A percentile compares a stretch with the other conserved stretches of the same genome.
Conservation (phyloP, 129 eudicot species). For the Dittrichia graveolens region DNA sequence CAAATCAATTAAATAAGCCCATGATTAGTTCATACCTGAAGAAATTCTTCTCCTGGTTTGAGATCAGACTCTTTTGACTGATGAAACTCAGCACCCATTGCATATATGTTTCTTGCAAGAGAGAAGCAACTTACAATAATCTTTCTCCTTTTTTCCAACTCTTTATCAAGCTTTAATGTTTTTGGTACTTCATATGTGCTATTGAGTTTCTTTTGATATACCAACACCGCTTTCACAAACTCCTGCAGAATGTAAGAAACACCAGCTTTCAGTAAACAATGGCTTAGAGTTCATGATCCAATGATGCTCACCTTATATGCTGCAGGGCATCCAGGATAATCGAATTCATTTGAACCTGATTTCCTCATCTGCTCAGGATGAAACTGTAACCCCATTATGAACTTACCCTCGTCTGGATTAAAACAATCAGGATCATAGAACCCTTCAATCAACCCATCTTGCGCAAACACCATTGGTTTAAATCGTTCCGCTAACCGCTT, state of each 20-base stretch:
- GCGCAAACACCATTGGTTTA: constrained; percentile 81
- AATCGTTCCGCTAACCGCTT: constrained; percentile 80
- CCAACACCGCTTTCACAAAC: constrained; percentile 85
- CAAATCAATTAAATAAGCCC: no score
- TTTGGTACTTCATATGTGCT: constrained; percentile 40
- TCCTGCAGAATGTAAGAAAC: constrained; percentile 44
- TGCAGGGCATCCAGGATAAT: constrained; percentile 88
- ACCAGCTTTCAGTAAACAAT: background rate
- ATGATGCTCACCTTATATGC: constrained; percentile 68
- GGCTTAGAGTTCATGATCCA: background rate
- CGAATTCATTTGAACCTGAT: constrained; percentile 63
- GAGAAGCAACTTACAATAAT: constrained; percentile 73
- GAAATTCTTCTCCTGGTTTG: constrained; percentile 78
- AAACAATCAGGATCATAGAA: constrained; percentile 89
- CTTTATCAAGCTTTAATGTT: constrained; percentile 53
- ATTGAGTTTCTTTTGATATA: constrained; percentile 70
- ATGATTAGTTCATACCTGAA: constrained; percentile 56
- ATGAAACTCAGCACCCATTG: constrained; percentile 33
- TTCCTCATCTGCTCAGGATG: constrained; percentile 94
- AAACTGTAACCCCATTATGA: constrained; percentile 95
- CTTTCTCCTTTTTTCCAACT: constrained; percentile 69
- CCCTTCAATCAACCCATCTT: constrained; percentile 90
- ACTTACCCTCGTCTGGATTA: constrained; percentile 93
- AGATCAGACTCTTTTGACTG: constrained; percentile 62
- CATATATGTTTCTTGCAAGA: constrained; percentile 67